Evolutionary conservation across 768 basidiomycete species (phyloP).

Genomic region (Kwoniella bestiolae): DNA sequence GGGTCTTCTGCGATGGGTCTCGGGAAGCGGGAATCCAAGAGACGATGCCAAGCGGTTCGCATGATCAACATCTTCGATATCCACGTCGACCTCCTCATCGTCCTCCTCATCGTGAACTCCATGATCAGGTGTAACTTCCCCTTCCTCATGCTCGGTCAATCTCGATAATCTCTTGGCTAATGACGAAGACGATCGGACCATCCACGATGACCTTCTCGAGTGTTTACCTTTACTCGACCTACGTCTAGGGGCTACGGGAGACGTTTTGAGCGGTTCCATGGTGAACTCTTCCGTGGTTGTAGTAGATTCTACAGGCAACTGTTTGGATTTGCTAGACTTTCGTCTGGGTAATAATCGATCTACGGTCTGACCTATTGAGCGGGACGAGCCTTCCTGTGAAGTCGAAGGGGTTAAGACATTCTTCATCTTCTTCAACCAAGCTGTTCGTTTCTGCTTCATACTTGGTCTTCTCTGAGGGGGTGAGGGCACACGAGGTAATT

Average conservation of each 20-base stretch:
- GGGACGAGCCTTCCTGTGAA: not conserved
- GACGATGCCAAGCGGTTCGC: not conserved
- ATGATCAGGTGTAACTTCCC: not conserved
- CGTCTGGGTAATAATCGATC: not conserved
- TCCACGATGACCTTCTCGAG: conserved; percentile 9
- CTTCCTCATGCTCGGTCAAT: conserved; percentile 18
- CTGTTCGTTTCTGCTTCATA: not conserved
- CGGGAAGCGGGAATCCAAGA: not conserved
- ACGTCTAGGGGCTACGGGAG: not conserved
- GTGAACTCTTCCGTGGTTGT: not conserved
- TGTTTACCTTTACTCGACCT: not conserved
- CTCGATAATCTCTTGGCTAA: conserved; percentile 13
- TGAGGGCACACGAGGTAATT: not conserved
- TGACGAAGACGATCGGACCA: conserved; percentile 1
- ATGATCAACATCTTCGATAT: conserved; percentile 12
- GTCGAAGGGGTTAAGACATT: conserved; percentile 1
- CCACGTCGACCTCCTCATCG: not conserved
- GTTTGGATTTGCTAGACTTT: not conserved
- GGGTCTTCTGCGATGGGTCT: too few relatives aligned
- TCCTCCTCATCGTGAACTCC: not conserved
- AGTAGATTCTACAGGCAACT: not conserved
- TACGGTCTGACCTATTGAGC: conserved; percentile 2
- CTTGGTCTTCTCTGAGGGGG: conserved; percentile 8
- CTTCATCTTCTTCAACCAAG: conserved; percentile 6
- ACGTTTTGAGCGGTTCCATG: conserved; percentile 9